These are phyloP conservation scores for Floccularia luteovirens DNA, from an alignment of 768 basidiomycete genomes.

Conservation along the genomic window DNA sequence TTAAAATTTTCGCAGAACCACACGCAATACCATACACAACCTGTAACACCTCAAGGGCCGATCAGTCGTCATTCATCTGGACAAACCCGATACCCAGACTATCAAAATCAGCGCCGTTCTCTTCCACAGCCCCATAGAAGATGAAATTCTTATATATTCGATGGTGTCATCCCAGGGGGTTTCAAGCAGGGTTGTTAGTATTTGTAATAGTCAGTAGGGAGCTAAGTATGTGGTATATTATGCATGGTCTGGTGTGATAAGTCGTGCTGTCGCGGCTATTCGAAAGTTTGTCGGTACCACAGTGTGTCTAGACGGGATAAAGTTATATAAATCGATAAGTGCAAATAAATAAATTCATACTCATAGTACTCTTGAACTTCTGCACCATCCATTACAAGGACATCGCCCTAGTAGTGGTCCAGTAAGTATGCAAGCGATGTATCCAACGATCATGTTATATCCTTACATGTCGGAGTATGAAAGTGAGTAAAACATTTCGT, in stretches of 20 bases:
- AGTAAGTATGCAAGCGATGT: not conserved
- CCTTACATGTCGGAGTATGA: constrained; percentile 60
- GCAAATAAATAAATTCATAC: constrained; percentile 26
- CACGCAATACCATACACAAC: no score
- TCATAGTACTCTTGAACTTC: constrained; percentile 65
- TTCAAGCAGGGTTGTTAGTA: no score
- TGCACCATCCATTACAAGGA: constrained; percentile 71
- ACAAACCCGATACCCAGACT: no score
- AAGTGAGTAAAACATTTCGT: constrained; percentile 34
- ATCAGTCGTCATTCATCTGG: no score
- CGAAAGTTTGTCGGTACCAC: constrained; percentile 71
- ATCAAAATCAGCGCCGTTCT: no score
- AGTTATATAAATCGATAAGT: not conserved
- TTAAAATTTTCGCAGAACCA: no score
- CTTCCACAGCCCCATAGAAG: no score
- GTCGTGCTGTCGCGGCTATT: constrained; percentile 74
- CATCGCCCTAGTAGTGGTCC: constrained; percentile 47
- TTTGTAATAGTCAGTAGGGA: no score
- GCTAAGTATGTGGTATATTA: constrained; percentile 1
- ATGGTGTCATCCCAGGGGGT: no score
- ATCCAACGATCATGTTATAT: not conserved
- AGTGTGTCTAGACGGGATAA: constrained; percentile 37
- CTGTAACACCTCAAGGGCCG: no score
- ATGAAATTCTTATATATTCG: no score
- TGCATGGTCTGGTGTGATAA: constrained; percentile 32